Percentiles rank a stretch among this genome's conserved stretches.
Conservation (phyloP, 2,329 filamentous ascomycete species). For the Cladosporium phlei region DNA sequence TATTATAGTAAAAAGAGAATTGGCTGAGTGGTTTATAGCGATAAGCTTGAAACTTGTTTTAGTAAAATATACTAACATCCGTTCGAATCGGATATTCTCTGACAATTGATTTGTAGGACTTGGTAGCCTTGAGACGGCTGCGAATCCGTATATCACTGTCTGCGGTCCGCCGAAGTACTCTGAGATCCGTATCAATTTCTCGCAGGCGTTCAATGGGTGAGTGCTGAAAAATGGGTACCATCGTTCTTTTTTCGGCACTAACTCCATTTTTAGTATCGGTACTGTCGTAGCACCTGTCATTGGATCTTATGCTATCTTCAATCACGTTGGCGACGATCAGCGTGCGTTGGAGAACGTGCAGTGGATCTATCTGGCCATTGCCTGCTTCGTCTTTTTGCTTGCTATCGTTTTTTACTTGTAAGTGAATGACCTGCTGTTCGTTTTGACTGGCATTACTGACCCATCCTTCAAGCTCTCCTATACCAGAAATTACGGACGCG, state of each 20-base stretch:
- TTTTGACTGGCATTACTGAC: neutral
- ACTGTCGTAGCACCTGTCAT: conserved; percentile 57
- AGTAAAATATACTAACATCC: too few relatives aligned
- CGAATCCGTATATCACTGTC: conserved; percentile 51
- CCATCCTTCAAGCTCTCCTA: conserved; percentile 33
- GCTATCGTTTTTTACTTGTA: conserved; percentile 55
- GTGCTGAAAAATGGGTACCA: neutral
- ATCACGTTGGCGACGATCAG: conserved; percentile 45
- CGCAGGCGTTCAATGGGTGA: conserved; percentile 52
- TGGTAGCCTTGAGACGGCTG: conserved; percentile 55
- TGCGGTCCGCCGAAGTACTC: conserved; percentile 57
- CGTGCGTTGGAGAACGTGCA: conserved; percentile 56
- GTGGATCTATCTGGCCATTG: conserved; percentile 61
- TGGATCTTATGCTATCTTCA: conserved; percentile 59
- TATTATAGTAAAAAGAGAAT: too few relatives aligned
- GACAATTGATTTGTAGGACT: too few relatives aligned
- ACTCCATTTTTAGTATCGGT: conserved; percentile 38
- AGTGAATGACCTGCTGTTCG: conserved; percentile 1
- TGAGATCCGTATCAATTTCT: conserved; percentile 56
- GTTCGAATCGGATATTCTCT: too few relatives aligned
- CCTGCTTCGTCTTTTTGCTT: conserved; percentile 54
- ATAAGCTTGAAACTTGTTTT: too few relatives aligned
- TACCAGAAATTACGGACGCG: conserved; percentile 56
- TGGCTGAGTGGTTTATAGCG: too few relatives aligned
- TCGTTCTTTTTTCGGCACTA: neutral